Percentiles rank a stretch among this genome's conserved stretches.
Evolutionary conservation across 768 basidiomycete genomes (phyloP).

Genomic region (Lactarius vividus): DNA sequence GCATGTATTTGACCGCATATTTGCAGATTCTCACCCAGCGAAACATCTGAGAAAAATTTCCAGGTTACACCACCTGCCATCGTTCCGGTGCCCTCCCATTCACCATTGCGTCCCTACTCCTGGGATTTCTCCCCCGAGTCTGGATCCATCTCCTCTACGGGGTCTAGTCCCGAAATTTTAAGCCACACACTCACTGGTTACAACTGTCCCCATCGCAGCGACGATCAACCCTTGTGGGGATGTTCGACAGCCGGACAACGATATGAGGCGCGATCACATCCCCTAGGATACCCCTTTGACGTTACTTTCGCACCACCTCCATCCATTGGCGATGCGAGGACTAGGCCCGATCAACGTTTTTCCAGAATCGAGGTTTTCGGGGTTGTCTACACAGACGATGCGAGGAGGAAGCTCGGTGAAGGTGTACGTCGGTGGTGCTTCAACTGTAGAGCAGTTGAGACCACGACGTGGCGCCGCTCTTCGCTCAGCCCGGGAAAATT

Average conservation of each 20-base stretch:
- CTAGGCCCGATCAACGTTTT: neutral
- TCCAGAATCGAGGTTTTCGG: neutral
- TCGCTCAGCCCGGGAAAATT: slow-evolving; percentile 79
- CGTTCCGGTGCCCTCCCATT: neutral
- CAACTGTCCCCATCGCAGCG: neutral
- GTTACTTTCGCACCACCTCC: neutral
- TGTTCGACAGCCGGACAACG: neutral
- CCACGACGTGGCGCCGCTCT: slow-evolving; percentile 73
- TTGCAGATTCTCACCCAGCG: neutral
- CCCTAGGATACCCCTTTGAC: neutral
- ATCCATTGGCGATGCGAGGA: neutral
- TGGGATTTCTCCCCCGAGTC: slow-evolving; percentile 4
- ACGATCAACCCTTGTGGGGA: neutral
- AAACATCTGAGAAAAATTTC: neutral
- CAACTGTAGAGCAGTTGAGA: slow-evolving; percentile 81
- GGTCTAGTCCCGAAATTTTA: neutral
- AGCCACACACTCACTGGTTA: neutral
- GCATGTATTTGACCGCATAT: neutral
- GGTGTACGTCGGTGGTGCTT: slow-evolving; percentile 71
- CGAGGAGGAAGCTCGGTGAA: slow-evolving; percentile 72
- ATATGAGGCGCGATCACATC: neutral
- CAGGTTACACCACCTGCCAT: neutral
- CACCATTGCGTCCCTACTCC: slow-evolving; percentile 1
- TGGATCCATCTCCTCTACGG: neutral
- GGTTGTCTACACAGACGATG: slow-evolving; percentile 59